A percentile compares a stretch with the other conserved stretches of the same genome.
Conservation (phyloP, 169 alveolate genomes). For the Plasmodium sp. region DNA sequence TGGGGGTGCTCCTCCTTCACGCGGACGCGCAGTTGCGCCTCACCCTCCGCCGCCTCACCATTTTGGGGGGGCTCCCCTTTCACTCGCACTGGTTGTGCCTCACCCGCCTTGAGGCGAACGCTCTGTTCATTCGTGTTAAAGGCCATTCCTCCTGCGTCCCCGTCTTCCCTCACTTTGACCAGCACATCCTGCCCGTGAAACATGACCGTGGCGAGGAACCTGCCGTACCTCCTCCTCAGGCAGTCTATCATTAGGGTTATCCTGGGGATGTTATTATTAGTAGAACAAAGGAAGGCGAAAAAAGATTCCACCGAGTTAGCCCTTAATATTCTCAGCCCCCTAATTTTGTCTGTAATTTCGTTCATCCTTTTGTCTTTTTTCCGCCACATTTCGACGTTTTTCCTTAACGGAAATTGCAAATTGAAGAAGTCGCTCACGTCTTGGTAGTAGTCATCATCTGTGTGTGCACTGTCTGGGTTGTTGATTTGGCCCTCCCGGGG, state of each 20-base stretch:
- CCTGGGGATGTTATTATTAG: slow-evolving; percentile 86
- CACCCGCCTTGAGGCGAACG: not conserved
- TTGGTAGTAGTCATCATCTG: not conserved
- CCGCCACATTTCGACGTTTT: slow-evolving; percentile 67
- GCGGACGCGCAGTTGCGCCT: not conserved
- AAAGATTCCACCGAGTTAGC: slow-evolving; percentile 83
- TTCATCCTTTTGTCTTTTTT: slow-evolving; percentile 76
- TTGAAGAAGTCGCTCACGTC: slow-evolving; percentile 54
- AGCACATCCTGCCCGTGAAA: slow-evolving; percentile 20
- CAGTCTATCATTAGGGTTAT: slow-evolving; percentile 78
- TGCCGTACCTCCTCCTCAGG: slow-evolving; percentile 76
- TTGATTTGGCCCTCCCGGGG: not conserved
- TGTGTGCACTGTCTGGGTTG: not conserved
- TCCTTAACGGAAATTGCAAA: slow-evolving; percentile 51
- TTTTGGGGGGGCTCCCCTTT: not conserved
- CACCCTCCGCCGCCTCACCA: not conserved
- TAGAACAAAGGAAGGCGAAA: slow-evolving; percentile 85
- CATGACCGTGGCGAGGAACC: slow-evolving; percentile 64
- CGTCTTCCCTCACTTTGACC: not conserved
- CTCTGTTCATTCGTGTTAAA: not conserved
- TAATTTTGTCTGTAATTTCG: slow-evolving; percentile 67
- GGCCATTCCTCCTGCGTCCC: slow-evolving; percentile 33
- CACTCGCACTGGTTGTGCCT: not conserved
- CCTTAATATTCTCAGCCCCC: slow-evolving; percentile 81
- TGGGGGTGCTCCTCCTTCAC: not conserved